These are phyloP conservation scores for Tetrapyrgos nigripes DNA, from an alignment of 1,284 basidiomycete genomes.

Conservation along the genomic window DNA sequence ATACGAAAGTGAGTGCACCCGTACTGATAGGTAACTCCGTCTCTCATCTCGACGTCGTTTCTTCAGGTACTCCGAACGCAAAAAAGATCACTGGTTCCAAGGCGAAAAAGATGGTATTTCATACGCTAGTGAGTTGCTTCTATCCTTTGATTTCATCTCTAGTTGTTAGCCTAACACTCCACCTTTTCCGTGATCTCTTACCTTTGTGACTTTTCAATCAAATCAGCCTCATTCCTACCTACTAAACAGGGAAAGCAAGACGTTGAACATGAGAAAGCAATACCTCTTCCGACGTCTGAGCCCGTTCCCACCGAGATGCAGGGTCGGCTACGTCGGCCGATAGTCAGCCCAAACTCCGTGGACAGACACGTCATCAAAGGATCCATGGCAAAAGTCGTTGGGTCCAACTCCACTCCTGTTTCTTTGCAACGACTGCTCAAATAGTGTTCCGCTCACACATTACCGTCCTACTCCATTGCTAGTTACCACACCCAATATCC, in stretches of 20 bases:
- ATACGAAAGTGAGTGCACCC: constrained; percentile 58
- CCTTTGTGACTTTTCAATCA: not conserved
- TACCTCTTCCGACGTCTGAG: constrained; percentile 23
- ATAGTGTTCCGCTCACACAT: not conserved
- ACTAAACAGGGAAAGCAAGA: constrained; percentile 35
- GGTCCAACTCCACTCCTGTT: constrained; percentile 31
- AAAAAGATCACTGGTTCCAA: constrained; percentile 68
- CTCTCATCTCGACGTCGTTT: not conserved
- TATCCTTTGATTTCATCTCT: not conserved
- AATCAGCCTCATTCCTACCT: constrained; percentile 12
- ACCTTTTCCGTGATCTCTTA: not conserved
- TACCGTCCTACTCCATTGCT: not conserved
- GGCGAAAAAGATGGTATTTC: constrained; percentile 62
- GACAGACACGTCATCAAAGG: constrained; percentile 61
- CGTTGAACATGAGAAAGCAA: constrained; percentile 25
- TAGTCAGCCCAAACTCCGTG: constrained; percentile 42
- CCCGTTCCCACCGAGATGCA: constrained; percentile 39
- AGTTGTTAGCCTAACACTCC: not conserved
- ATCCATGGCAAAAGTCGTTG: constrained; percentile 59
- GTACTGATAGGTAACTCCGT: not conserved
- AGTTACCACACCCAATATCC: too few relatives aligned
- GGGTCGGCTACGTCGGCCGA: constrained; percentile 46
- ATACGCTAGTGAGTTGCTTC: constrained; percentile 48
- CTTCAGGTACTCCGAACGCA: constrained; percentile 56
- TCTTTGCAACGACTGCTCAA: constrained; percentile 31